phyloP scores from a whole-genome alignment of 768 basidiomycete species.

The Brasilioporus rufonigricans region DNA sequence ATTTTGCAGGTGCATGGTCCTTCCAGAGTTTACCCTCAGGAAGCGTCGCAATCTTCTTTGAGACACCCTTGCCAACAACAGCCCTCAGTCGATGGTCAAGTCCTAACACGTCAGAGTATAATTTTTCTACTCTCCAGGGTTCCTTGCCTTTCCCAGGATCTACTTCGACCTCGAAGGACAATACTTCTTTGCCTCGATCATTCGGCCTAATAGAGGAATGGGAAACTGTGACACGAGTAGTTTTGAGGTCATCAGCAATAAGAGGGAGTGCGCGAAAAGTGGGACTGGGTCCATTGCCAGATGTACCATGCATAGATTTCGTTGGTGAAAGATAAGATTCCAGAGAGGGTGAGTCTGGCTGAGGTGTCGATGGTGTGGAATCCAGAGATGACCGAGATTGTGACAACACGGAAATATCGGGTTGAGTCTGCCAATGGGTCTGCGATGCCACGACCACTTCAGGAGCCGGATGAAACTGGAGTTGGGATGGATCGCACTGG shows the following conservation, averaged over 20 bases:
- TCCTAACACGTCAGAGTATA: conserved; percentile 89
- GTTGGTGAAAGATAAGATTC: conserved; percentile 31
- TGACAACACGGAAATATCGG: conserved; percentile 19
- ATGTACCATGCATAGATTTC: conserved; percentile 16
- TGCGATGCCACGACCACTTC: conserved; percentile 20
- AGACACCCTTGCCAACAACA: conserved; percentile 55
- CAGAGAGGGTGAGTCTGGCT: conserved; percentile 29
- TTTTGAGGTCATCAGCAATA: conserved; percentile 66
- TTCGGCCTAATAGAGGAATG: conserved; percentile 86
- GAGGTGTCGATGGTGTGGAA: conserved; percentile 11
- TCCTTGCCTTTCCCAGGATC: conserved; percentile 70
- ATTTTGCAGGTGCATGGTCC: conserved; percentile 95
- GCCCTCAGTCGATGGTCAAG: conserved; percentile 76
- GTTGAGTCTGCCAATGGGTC: conserved; percentile 23
- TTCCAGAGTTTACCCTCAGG: conserved; percentile 96
- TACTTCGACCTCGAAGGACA: conserved; percentile 83
- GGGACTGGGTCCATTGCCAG: conserved; percentile 30
- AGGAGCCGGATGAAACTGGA: conserved; percentile 16
- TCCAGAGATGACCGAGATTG: conserved; percentile 27
- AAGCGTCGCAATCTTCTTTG: conserved; percentile 74
- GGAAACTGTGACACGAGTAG: conserved; percentile 67
- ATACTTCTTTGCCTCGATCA: conserved; percentile 87
- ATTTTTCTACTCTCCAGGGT: conserved; percentile 84
- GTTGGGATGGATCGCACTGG: conserved; percentile 5
- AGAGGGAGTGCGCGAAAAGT: conserved; percentile 74